Evolutionary conservation across 805 yeast genomes (phyloP).

Genomic region (Saturnispora dispora): DNA sequence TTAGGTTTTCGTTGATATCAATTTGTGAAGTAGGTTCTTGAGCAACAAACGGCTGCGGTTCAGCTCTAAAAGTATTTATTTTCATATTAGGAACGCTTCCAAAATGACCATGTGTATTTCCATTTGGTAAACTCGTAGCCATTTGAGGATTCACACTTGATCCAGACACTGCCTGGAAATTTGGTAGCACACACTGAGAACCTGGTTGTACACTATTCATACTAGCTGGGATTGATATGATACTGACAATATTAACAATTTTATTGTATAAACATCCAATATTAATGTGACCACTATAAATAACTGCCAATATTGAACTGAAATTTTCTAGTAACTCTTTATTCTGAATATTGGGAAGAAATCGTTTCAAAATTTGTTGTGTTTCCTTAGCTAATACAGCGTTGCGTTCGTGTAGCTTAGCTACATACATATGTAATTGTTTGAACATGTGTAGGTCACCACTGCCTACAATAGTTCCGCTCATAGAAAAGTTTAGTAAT

Average conservation of each 20-base stretch:
- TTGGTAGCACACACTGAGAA: not conserved
- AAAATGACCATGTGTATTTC: not conserved
- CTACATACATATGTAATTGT: not conserved
- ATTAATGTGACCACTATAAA: slow-evolving; percentile 3
- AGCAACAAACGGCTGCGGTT: not conserved
- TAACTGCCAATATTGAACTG: not conserved
- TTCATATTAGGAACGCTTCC: not conserved
- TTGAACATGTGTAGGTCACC: not conserved
- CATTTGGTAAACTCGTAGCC: not conserved
- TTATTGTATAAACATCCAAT: slow-evolving; percentile 5
- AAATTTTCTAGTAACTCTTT: not conserved
- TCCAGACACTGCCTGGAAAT: not conserved
- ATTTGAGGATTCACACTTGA: not conserved
- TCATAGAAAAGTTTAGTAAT: not conserved
- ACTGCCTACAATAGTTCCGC: not conserved
- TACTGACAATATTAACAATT: not conserved
- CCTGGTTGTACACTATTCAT: not conserved
- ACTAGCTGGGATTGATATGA: not conserved
- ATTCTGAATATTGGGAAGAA: not conserved
- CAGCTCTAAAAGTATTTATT: not conserved
- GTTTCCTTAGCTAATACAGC: not conserved
- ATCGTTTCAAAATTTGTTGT: not conserved
- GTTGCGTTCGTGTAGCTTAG: not conserved
- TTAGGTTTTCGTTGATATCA: not conserved
- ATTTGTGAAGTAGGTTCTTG: not conserved